These are phyloP conservation scores for Neoascochyta sp. DNA, from an alignment of 2,329 filamentous ascomycete genomes.

Conservation along the genomic window DNA sequence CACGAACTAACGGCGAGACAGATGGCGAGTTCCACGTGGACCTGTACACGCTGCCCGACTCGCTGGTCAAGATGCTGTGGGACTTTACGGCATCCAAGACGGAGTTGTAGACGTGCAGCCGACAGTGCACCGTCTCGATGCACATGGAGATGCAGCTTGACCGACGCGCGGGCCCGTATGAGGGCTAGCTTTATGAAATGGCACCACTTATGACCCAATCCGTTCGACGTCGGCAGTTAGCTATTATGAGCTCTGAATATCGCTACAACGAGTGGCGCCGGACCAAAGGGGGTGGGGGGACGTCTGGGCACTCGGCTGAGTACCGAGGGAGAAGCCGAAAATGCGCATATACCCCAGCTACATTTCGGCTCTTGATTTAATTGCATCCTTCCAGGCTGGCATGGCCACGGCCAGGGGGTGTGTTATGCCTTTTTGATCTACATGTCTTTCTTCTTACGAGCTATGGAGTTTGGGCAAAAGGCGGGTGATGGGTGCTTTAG, in stretches of 20 bases:
- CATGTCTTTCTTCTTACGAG: constrained; percentile 2
- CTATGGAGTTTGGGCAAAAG: constrained; percentile 16
- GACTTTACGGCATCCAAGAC: constrained; percentile 61
- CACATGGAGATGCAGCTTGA: not conserved
- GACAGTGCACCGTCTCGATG: constrained; percentile 1
- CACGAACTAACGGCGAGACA: constrained; percentile 37
- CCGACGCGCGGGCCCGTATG: too few relatives aligned
- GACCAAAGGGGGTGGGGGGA: not conserved
- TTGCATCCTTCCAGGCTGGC: not conserved
- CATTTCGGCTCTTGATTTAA: not conserved
- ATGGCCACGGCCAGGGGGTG: not conserved
- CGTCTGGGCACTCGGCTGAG: not conserved
- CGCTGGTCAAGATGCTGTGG: constrained; percentile 89
- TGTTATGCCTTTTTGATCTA: not conserved
- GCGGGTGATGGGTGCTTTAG: too few relatives aligned
- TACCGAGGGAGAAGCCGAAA: too few relatives aligned
- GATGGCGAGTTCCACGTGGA: constrained; percentile 98
- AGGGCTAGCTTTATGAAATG: too few relatives aligned
- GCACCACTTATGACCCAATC: too few relatives aligned
- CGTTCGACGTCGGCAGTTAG: not conserved
- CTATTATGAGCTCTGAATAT: not conserved
- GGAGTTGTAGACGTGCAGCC: constrained; percentile 23
- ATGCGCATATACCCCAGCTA: too few relatives aligned
- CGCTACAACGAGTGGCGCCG: not conserved
- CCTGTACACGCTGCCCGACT: constrained; percentile 91